Evolutionary conservation across 768 basidiomycete species (phyloP), one percentile per base, ranked within the genome.

Genomic region (Naematelia aurantialba): DNA sequence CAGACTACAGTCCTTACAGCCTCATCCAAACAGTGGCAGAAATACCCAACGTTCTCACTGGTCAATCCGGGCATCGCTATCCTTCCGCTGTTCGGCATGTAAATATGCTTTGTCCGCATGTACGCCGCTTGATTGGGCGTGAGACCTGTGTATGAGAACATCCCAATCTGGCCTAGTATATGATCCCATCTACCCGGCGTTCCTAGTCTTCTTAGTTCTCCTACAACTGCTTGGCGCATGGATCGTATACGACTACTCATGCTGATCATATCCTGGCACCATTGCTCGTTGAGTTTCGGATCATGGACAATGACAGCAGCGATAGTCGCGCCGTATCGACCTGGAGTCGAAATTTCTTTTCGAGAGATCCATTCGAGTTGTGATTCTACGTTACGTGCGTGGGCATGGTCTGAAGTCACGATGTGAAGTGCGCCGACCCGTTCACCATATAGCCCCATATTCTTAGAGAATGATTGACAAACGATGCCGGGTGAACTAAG

Each of bases 371-470:
- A 62, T 21, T 58, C 68, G 61, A 96, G 79, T 79, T 96, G 93
- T 68, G 88, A 90, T 80, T 57, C 14, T 51, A 94, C 84, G 31
- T 85, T 82, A 22, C 80, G 79, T 22, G 85, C 85, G 27, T 85
- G 81, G 30, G 88, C 87, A 68, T 81, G 76, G 59, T 80, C 77
- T 21, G 81, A 74, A 3, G 85, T 80, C 30, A 80, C 77, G 72
- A 99, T 76, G 24, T 92, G 94, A 82, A 99, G 92, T 12, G 89
- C 88, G n/a, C 96, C 96, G 56, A 91, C 89, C 70, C 96, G 91
- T 80, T 98, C 96, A 60, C 92, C 94, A 75, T 99, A 99, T 42
- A 99, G 83, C 46, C 96, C 96, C 85, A 97, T 91, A 82, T 98
- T 98, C 75, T 99, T 99, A 30, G 96, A 94, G 77, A 96, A 99